These are phyloP conservation scores for Boechera stricta DNA, from an alignment of 345 rosid genomes.

Conservation along the genomic window DNA sequence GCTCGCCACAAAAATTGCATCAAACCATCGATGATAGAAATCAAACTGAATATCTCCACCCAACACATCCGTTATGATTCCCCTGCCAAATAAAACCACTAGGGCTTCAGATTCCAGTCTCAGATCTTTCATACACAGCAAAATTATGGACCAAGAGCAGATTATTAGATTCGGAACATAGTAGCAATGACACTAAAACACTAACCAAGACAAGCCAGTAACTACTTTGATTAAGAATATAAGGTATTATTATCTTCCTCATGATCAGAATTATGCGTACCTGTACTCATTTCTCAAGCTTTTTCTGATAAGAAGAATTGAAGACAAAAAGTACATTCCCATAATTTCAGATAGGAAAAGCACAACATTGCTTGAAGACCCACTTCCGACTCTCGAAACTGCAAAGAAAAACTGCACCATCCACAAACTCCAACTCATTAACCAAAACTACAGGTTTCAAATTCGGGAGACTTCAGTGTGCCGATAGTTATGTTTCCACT, in stretches of 20 bases:
- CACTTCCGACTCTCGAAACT: slow-evolving; percentile 90
- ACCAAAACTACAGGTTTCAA: slow-evolving; percentile 27
- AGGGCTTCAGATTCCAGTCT: background rate
- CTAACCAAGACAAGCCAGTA: background rate
- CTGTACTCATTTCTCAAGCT: slow-evolving; percentile 88
- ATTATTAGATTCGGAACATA: background rate
- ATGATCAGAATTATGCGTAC: slow-evolving; percentile 41
- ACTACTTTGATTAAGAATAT: background rate
- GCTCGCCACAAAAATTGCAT: slow-evolving; percentile 90
- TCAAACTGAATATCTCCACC: slow-evolving; percentile 95
- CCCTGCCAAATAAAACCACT: slow-evolving; percentile 49
- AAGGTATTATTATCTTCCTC: background rate
- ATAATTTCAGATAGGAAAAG: slow-evolving; percentile 89
- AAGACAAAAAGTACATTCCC: slow-evolving; percentile 95
- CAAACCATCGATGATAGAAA: slow-evolving; percentile 92
- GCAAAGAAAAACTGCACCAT: slow-evolving; percentile 85
- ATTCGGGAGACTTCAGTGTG: slow-evolving; percentile 37
- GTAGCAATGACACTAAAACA: background rate
- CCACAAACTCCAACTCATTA: slow-evolving; percentile 6
- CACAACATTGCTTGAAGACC: slow-evolving; percentile 92
- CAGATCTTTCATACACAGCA: background rate
- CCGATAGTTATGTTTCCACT: background rate
- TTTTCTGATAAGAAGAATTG: slow-evolving; percentile 88
- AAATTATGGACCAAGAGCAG: background rate
- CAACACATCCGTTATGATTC: slow-evolving; percentile 81